phyloP scores from a whole-genome alignment of 305 asterid species.

The Euphrasia arctica region DNA sequence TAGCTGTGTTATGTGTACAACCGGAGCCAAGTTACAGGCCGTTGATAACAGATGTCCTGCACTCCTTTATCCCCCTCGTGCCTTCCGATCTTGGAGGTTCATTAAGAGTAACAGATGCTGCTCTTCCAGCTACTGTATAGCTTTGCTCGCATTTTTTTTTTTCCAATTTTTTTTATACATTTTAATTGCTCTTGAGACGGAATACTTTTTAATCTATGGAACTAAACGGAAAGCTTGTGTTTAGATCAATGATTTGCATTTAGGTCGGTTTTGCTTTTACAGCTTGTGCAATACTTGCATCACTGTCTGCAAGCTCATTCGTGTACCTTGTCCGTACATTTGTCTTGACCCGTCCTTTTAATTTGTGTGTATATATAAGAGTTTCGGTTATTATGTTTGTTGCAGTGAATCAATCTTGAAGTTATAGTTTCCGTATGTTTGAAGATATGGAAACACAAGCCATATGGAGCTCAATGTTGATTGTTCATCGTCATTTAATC shows the following conservation, averaged over 20 bases:
- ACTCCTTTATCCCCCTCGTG: slow-evolving; percentile 73
- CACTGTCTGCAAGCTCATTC: background rate
- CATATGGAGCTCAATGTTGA: too few relatives aligned
- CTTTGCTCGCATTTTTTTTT: background rate
- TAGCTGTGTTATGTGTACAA: slow-evolving; percentile 77
- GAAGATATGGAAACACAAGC: too few relatives aligned
- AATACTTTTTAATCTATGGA: background rate
- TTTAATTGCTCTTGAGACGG: slow-evolving; percentile 1
- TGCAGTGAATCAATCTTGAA: too few relatives aligned
- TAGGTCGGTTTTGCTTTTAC: background rate
- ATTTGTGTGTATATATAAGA: background rate
- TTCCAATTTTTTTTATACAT: background rate
- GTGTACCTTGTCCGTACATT: background rate
- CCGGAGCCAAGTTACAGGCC: slow-evolving; percentile 83
- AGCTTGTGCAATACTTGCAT: background rate
- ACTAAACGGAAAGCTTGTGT: background rate
- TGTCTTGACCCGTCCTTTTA: background rate
- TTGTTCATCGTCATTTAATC: too few relatives aligned
- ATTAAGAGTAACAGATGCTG: slow-evolving; percentile 1
- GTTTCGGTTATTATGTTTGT: background rate
- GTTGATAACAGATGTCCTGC: slow-evolving; percentile 64
- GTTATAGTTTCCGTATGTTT: too few relatives aligned
- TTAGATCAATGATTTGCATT: background rate
- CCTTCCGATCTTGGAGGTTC: slow-evolving; percentile 70
- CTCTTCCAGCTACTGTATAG: background rate